Evolutionary conservation across 2,329 filamentous ascomycete genomes (phyloP).

Genomic region (Coniochaeta prunicola): DNA sequence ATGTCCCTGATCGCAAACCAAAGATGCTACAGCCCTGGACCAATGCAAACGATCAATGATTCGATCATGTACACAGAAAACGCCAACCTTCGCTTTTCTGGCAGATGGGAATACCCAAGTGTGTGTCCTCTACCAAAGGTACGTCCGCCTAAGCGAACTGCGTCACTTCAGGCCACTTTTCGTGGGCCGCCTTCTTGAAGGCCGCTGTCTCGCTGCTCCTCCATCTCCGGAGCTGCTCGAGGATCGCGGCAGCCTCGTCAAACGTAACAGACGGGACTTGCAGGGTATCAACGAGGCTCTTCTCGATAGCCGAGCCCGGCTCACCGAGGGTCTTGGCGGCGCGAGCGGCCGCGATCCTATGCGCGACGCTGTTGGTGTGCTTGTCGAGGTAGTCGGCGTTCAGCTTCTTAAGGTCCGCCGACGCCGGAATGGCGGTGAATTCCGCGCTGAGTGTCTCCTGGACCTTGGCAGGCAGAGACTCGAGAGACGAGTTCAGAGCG

Average conservation of each 20-base stretch:
- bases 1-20: background rate
- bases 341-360: slow-evolving; percentile 58
- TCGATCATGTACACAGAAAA: background rate
- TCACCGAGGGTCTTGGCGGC: slow-evolving; percentile 41
- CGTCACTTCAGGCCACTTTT: slow-evolving; percentile 44
- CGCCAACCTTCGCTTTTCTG: background rate
- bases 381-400: slow-evolving; percentile 60
- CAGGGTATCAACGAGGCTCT: slow-evolving; percentile 50
- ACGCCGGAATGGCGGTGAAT: slow-evolving; percentile 54
- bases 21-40: background rate
- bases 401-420: slow-evolving; percentile 50
- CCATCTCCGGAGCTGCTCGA: slow-evolving; percentile 39
- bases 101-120: background rate
- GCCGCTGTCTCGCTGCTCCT: slow-evolving; percentile 38
- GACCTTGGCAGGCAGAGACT: slow-evolving; percentile 57
- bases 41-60: background rate
- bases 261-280: slow-evolving; percentile 35
- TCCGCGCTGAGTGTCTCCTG: slow-evolving; percentile 62
- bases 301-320: slow-evolving; percentile 36
- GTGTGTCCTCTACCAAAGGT: no score
- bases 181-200: slow-evolving; percentile 40
- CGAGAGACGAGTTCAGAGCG: slow-evolving; percentile 46
- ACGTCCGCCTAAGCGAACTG: slow-evolving; percentile 25
- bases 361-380: slow-evolving; percentile 53
- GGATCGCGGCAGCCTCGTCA: slow-evolving; percentile 36